Conservation (phyloP, 192 early-diverging fungal species). For the Haplosporangium gracile region DNA sequence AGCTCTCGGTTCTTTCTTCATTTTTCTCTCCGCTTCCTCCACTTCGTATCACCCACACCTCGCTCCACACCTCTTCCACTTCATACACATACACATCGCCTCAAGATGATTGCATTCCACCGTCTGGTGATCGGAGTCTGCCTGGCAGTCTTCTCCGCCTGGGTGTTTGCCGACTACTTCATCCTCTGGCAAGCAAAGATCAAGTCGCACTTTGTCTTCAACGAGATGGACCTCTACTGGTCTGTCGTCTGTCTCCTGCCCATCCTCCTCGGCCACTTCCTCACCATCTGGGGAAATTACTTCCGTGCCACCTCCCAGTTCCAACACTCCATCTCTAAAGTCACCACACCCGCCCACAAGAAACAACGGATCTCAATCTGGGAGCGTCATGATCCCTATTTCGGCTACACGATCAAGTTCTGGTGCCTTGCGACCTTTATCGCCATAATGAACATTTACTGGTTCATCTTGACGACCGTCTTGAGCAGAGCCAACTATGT, state of each 20-base stretch:
- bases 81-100: not conserved
- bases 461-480: slow-evolving; percentile 35
- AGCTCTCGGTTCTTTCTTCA: not conserved
- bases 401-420: slow-evolving; percentile 31
- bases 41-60: not conserved
- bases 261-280: slow-evolving; percentile 45
- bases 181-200: slow-evolving; percentile 25
- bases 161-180: slow-evolving; percentile 44
- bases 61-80: not conserved
- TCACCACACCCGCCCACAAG: slow-evolving; percentile 26
- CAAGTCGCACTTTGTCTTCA: slow-evolving; percentile 24
- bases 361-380: slow-evolving; percentile 35
- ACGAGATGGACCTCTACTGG: slow-evolving; percentile 44
- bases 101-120: slow-evolving; percentile 15
- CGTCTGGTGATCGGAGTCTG: slow-evolving; percentile 22
- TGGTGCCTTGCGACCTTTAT: slow-evolving; percentile 21
- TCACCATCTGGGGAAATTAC: slow-evolving; percentile 57
- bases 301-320: slow-evolving; percentile 37
- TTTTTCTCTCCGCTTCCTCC: not conserved
- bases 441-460: slow-evolving; percentile 35
- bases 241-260: slow-evolving; percentile 42
- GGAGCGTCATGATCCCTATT: slow-evolving; percentile 49
- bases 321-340: slow-evolving; percentile 43
- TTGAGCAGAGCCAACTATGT: slow-evolving; percentile 3
- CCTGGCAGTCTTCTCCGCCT: slow-evolving; percentile 19